Conservation (phyloP, 257 asterid genomes). For the Solanum verrucosum region DNA sequence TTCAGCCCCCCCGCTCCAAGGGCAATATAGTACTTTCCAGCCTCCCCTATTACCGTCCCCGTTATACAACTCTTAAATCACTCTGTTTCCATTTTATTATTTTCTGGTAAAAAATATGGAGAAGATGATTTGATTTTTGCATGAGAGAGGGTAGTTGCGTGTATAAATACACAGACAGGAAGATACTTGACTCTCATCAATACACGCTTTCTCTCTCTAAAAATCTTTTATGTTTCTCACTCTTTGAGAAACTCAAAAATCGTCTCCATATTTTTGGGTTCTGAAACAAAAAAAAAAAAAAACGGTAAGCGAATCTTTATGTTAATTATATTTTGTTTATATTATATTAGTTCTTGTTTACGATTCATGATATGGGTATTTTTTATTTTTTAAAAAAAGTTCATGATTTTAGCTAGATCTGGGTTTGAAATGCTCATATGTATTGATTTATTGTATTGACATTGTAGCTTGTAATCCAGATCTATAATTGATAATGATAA, state of each 20-base stretch:
- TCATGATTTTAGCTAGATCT: conserved; percentile 2
- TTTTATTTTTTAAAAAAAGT: background rate
- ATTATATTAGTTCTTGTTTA: background rate
- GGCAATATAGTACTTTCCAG: background rate
- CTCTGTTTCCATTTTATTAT: background rate
- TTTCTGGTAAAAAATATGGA: background rate
- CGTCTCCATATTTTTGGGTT: background rate
- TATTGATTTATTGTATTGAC: background rate
- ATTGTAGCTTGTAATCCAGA: background rate
- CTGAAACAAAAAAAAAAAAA: background rate
- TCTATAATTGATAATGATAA: background rate
- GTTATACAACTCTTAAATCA: background rate
- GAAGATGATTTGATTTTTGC: background rate
- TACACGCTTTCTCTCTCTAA: background rate
- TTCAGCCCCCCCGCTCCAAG: background rate
- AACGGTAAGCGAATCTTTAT: background rate
- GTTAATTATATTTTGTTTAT: background rate
- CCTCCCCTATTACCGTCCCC: background rate
- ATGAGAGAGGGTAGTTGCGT: background rate
- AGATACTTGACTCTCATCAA: conserved; percentile 1
- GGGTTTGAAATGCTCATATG: background rate
- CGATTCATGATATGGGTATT: conserved; percentile 1
- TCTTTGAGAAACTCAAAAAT: background rate
- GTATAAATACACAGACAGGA: background rate
- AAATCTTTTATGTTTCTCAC: background rate